Evolutionary conservation across 495 filamentous ascomycete species (phyloP).

Genomic region (Tuber microsphaerosporum): DNA sequence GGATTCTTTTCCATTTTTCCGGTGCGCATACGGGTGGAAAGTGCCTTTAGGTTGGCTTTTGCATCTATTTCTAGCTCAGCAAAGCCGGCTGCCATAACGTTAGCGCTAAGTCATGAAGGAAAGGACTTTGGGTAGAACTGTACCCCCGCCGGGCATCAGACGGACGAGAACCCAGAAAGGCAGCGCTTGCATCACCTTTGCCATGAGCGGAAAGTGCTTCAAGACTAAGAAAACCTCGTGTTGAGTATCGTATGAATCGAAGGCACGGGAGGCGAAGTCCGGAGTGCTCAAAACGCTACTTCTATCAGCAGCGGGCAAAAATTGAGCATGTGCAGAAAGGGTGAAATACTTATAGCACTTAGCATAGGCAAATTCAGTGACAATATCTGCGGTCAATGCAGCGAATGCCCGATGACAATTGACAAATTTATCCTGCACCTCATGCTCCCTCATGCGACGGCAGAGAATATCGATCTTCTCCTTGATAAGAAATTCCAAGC

Average conservation of each 20-base stretch:
- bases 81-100: constrained; percentile 20
- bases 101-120: constrained; percentile 7
- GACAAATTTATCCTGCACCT: not conserved
- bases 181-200: constrained; percentile 24
- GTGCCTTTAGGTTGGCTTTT: not conserved
- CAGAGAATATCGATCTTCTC: constrained; percentile 16
- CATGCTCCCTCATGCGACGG: constrained; percentile 13
- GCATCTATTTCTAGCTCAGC: constrained; percentile 20
- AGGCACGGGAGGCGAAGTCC: constrained; percentile 18
- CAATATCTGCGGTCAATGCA: constrained; percentile 46
- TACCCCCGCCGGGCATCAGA: constrained; percentile 26
- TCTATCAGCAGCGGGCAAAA: not conserved
- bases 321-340: not conserved
- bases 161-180: constrained; percentile 32
- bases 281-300: not conserved
- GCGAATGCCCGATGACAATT: constrained; percentile 33
- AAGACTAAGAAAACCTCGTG: constrained; percentile 35
- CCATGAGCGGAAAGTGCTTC: constrained; percentile 40
- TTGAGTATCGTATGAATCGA: constrained; percentile 27
- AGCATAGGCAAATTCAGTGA: constrained; percentile 47
- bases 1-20: constrained; percentile 24
- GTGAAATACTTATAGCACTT: constrained; percentile 39
- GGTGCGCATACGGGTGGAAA: constrained; percentile 3
- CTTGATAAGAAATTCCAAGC: constrained; percentile 14
- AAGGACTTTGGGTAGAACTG: not conserved